Evolutionary conservation across 306 rosid species (phyloP).

Genomic region (Fragaria vesca): DNA sequence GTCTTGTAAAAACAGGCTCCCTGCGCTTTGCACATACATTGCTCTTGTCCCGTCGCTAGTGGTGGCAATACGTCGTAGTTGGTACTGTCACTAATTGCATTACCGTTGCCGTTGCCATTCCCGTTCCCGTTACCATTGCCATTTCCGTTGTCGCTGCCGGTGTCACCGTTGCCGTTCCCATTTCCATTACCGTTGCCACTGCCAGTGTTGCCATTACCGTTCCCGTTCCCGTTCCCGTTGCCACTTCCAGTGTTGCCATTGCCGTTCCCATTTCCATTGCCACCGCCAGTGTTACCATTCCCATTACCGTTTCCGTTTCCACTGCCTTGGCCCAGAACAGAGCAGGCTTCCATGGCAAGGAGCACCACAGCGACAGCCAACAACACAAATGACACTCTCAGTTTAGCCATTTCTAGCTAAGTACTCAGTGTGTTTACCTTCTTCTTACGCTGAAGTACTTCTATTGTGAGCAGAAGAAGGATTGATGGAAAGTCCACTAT

Average conservation of each 20-base stretch:
- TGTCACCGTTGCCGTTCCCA: conserved; percentile 1
- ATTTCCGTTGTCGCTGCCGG: not conserved
- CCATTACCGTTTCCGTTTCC: not conserved
- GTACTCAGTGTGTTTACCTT: not conserved
- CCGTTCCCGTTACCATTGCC: not conserved
- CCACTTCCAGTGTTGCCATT: not conserved
- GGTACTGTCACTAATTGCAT: not conserved
- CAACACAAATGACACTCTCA: conserved; percentile 1
- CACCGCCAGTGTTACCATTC: not conserved
- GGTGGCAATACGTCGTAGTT: not conserved
- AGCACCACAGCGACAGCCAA: not conserved
- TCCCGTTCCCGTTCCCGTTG: not conserved
- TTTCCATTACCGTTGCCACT: not conserved
- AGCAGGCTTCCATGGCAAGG: not conserved
- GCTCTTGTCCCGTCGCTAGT: conserved; percentile 38
- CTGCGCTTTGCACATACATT: conserved; percentile 43
- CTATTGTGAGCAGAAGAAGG: not conserved
- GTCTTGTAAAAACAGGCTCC: conserved; percentile 41
- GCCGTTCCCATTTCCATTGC: not conserved
- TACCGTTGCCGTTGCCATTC: not conserved
- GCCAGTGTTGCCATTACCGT: not conserved
- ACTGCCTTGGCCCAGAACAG: not conserved
- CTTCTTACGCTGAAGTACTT: not conserved
- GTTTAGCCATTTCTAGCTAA: conserved; percentile 5
- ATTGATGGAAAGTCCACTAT: not conserved